Conservation (phyloP, 176 grass and related monocot species). For the Echinochloa phyllopogon region DNA sequence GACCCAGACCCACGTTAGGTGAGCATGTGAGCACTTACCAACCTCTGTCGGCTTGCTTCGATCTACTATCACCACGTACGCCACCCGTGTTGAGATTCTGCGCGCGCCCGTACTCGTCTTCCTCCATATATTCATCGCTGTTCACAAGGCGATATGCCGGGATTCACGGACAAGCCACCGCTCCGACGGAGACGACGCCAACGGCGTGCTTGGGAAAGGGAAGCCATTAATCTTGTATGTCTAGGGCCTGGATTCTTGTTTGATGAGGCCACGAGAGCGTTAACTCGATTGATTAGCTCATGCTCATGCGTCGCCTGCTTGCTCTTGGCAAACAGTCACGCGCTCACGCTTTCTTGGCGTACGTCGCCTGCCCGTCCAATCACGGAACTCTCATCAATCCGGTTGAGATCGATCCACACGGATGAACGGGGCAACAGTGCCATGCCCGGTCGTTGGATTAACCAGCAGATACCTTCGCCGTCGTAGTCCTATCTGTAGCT, state of each 20-base stretch:
- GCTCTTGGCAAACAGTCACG: constrained; percentile 24
- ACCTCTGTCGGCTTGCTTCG: constrained; percentile 44
- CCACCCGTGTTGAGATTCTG: constrained; percentile 39
- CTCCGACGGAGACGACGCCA: background rate
- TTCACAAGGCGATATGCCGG: constrained; percentile 19
- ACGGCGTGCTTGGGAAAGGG: constrained; percentile 39
- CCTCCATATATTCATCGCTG: background rate
- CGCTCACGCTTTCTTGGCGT: constrained; percentile 28
- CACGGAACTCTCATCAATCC: constrained; percentile 3
- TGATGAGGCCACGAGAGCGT: background rate
- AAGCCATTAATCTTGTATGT: background rate
- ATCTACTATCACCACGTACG: constrained; percentile 17
- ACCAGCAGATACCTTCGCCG: background rate
- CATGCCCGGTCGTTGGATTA: background rate
- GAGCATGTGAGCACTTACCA: constrained; percentile 47
- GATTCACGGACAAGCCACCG: constrained; percentile 39
- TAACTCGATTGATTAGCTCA: constrained; percentile 46
- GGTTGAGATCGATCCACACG: background rate
- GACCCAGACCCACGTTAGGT: constrained; percentile 29
- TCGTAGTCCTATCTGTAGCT: background rate
- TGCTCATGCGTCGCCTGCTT: constrained; percentile 42
- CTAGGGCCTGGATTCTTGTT: background rate
- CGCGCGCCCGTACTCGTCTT: background rate
- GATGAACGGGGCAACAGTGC: background rate
- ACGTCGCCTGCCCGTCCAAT: constrained; percentile 21